Evolutionary conservation across 805 yeast species (phyloP).

Genomic region (Metschnikowia henanensis): DNA sequence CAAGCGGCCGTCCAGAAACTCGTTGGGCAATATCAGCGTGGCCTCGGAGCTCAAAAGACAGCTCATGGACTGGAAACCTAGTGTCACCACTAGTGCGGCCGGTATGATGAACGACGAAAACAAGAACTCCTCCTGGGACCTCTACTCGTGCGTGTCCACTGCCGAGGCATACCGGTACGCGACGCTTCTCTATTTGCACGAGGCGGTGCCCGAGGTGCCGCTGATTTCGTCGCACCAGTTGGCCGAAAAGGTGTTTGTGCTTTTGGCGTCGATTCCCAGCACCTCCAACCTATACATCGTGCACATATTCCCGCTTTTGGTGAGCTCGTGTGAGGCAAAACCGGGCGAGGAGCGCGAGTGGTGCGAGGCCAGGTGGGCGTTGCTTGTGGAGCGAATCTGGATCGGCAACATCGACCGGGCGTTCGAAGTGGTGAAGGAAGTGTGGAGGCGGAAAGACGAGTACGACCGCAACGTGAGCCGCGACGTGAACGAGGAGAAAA

Average conservation of each 20-base stretch:
- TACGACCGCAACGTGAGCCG: conserved; percentile 26
- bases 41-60: conserved; percentile 57
- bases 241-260: conserved; percentile 59
- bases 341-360: conserved; percentile 60
- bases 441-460: conserved; percentile 64
- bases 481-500: conserved; percentile 8
- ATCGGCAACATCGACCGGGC: conserved; percentile 68
- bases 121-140: conserved; percentile 43
- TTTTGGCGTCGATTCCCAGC: conserved; percentile 63
- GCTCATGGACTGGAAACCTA: conserved; percentile 58
- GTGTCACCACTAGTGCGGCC: conserved; percentile 35
- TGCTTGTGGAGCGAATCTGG: conserved; percentile 56
- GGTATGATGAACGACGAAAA: conserved; percentile 29
- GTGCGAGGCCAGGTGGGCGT: conserved; percentile 59
- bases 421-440: conserved; percentile 67
- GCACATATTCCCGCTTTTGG: conserved; percentile 64
- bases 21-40: conserved; percentile 47
- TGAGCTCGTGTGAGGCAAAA: conserved; percentile 65
- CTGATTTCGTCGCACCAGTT: conserved; percentile 51
- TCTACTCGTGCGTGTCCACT: conserved; percentile 61
- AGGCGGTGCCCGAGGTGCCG: conserved; percentile 71
- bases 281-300: conserved; percentile 54
- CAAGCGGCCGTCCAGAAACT: conserved; percentile 28
- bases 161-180: conserved; percentile 70
- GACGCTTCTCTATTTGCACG: conserved; percentile 59